These are phyloP conservation scores for Ustilago curta DNA, from an alignment of 1,284 basidiomycete species.

Conservation along the genomic window DNA sequence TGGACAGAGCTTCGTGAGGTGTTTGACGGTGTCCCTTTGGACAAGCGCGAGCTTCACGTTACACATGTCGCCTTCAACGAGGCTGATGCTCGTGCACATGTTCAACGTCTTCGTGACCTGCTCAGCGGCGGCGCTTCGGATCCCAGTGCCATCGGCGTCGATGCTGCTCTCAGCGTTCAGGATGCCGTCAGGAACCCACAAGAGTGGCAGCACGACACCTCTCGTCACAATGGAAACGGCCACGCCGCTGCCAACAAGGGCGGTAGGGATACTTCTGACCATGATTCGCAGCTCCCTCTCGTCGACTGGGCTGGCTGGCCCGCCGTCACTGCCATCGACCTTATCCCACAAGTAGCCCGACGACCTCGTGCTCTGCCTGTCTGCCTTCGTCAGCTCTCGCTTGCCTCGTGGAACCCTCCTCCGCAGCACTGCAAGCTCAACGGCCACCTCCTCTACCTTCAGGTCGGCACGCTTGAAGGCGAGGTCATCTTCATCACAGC, in stretches of 20 bases:
- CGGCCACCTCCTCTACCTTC: conserved; percentile 74
- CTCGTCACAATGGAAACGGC: conserved; percentile 28
- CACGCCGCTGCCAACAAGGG: conserved; percentile 37
- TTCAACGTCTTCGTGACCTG: conserved; percentile 72
- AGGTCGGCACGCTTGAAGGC: conserved; percentile 73
- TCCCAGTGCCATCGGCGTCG: conserved; percentile 70
- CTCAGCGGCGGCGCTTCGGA: conserved; percentile 71
- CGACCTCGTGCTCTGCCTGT: conserved; percentile 63
- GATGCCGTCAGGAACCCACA: conserved; percentile 71
- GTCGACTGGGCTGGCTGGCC: conserved; percentile 71
- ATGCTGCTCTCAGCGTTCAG: conserved; percentile 72
- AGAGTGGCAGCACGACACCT: conserved; percentile 55
- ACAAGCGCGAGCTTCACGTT: conserved; percentile 60
- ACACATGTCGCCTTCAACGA: conserved; percentile 72
- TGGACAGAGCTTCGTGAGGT: conserved; percentile 65
- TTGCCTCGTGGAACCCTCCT: conserved; percentile 75
- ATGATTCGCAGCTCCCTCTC: conserved; percentile 53
- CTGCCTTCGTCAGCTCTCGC: conserved; percentile 72
- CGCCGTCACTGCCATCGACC: conserved; percentile 59
- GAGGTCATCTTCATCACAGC: conserved; percentile 73
- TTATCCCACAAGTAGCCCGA: conserved; percentile 66
- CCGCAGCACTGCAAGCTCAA: conserved; percentile 73
- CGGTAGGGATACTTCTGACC: conserved; percentile 8
- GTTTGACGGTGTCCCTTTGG: conserved; percentile 58
- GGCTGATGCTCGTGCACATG: conserved; percentile 71